Evolutionary conservation across 2,329 filamentous ascomycete genomes (phyloP), one percentile per base, ranked within the genome.

Genomic region (Trichoderma breve): DNA sequence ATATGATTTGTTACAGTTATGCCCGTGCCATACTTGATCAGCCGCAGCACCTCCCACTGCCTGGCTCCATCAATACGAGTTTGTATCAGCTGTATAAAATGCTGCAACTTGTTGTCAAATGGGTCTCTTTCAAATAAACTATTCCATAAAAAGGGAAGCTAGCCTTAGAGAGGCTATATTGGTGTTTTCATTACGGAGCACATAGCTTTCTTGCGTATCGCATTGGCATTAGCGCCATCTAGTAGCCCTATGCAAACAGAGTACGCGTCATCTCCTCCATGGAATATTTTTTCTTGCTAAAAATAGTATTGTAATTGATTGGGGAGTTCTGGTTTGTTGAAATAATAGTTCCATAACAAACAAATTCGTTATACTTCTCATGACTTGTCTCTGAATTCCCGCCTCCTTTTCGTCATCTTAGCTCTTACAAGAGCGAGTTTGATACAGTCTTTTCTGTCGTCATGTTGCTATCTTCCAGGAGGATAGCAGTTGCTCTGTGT

Each of bases 221-320:
- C 39, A 63, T 63, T 43, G 24, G 24, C 28, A 58, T n/a, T 43
- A 47, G 61, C 61, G 61, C 61, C 26, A 47, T 30, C n/a, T 39
- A 47, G 61, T 12, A 24, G 15, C 36, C 43, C 24, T 39, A n/a
- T 18, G 24, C 26, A 28, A 26, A 28, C 34, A 47, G 15, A 24
- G 61, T 63, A 63, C 61, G 61, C 61, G 61, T 63, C 61, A 63
- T 63, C 61, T 28, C 15, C 39, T 43, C 39, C 15, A 43, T n/a
- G 15, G 26, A 47, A 28, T n/a, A 28, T 21, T 30, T 63, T 39
- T 63, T 28, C 28, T 36, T 32, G 18, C 61, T 63, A 63, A 63
- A 63, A 63, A 63, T 63, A 63, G 61, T n/a, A n/a, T 47, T 12
- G 9, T 6, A 9, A 43, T 43, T 43, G 61, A 12, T 8, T 43